phyloP scores from a whole-genome alignment of 352 stramenopile species.

The Globisporangium takayamanum region DNA sequence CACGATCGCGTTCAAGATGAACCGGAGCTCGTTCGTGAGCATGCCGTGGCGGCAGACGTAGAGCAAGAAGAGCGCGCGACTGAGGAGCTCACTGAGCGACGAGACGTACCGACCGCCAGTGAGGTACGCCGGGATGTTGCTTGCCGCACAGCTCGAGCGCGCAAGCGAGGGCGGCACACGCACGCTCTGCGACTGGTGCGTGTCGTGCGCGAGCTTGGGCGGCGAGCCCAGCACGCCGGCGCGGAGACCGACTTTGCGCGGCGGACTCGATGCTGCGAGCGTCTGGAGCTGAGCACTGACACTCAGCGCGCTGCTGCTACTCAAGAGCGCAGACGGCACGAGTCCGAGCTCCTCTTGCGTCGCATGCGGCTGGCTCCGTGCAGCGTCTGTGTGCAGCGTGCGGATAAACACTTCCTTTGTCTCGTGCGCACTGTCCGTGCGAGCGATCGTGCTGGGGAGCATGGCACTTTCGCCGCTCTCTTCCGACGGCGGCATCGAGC shows the following conservation, averaged over 20 bases:
- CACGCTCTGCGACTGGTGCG: constrained; percentile 1
- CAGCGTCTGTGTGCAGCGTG: constrained; percentile 11
- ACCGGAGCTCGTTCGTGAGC: constrained; percentile 80
- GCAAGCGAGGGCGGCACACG: background rate
- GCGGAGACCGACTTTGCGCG: background rate
- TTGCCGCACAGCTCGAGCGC: constrained; percentile 1
- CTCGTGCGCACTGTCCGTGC: constrained; percentile 43
- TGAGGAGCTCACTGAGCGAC: constrained; percentile 63
- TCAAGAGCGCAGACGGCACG: too few relatives aligned
- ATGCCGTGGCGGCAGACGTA: constrained; percentile 89
- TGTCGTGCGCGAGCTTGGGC: background rate
- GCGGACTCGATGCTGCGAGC: background rate
- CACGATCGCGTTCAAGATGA: constrained; percentile 60
- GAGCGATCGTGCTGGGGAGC: constrained; percentile 15
- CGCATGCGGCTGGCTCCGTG: background rate
- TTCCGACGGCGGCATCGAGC: constrained; percentile 1
- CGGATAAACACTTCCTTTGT: constrained; percentile 49
- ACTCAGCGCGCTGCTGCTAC: too few relatives aligned
- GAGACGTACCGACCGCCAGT: constrained; percentile 43
- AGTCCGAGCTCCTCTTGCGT: constrained; percentile 1
- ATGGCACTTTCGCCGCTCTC: constrained; percentile 4
- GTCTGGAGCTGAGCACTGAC: background rate
- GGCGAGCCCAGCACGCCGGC: background rate
- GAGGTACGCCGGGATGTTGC: constrained; percentile 45
- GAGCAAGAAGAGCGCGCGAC: constrained; percentile 75